Evolutionary conservation across 306 rosid species (phyloP), one percentile per base, ranked within the genome.

Genomic region (Corylus heterophylla): DNA sequence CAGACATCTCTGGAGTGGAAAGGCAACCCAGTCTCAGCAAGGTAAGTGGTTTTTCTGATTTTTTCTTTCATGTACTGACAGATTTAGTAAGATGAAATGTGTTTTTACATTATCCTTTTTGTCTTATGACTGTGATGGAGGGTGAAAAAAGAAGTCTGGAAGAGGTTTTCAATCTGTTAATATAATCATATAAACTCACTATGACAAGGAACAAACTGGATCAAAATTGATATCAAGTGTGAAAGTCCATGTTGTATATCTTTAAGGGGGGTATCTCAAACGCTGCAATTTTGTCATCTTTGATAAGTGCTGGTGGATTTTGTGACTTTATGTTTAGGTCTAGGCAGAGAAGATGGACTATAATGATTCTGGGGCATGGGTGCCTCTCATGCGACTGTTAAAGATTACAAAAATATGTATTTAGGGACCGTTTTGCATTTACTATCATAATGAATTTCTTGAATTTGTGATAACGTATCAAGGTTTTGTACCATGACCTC

Each of bases 31-130:
- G 79, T 81, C 86, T 83, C 79, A 80, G 81, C 85, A 77, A 89
- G 25, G 99, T 96, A 89, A 93, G 99, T 88, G 70, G 48, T 86
- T 74, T 74, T 78, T 84, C 71, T 25, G 74, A 82, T 22, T 31
- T 45, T 20, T 48, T 68, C 59, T 54, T 48, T 80, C 62, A 39
- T 63, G 25, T 78, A 79, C 66, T 84, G 74, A 71, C 69, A 73
- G 71, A 71, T 72, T 27, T 58, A 42, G 71, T 76, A 44, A 35
- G 77, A 8, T 47, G 17, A 20, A 58, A 31, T 45, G 44, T 48
- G 12, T 67, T 75, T 69, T 73, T 59, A 25, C 45, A 49, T 7
- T 14, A 27, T 51, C 25, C 18, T 66, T 59, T 25, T 58, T 59
- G 18, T 67, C 49, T 22, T 22, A 39, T 54, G 29, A 31, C 16